Conservation (phyloP, 2,329 filamentous ascomycete genomes). For the Verticillium albo-atrum region DNA sequence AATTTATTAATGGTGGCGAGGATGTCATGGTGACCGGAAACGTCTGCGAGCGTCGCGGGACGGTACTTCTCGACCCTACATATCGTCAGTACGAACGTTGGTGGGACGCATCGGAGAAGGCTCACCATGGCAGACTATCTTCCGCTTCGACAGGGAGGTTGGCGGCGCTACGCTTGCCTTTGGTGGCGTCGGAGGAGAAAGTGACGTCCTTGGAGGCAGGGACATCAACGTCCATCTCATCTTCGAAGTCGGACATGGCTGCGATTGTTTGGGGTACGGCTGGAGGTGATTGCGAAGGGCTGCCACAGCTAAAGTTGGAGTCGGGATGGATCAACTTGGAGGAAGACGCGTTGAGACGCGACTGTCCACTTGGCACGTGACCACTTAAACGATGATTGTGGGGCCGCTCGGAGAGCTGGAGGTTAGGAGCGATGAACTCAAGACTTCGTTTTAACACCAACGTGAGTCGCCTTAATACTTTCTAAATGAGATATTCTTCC, state of each 20-base stretch:
- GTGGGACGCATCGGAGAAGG: not conserved
- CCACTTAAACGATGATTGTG: too few relatives aligned
- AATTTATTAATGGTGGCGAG: conserved; percentile 97
- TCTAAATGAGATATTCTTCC: too few relatives aligned
- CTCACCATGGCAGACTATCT: conserved; percentile 87
- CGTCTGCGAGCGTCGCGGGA: conserved; percentile 81
- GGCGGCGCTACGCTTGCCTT: conserved; percentile 88
- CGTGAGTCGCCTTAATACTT: too few relatives aligned
- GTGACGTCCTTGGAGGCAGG: conserved; percentile 43
- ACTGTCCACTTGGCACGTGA: too few relatives aligned
- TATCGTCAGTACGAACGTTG: not conserved
- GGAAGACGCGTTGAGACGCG: too few relatives aligned
- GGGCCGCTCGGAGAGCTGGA: too few relatives aligned
- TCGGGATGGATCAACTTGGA: too few relatives aligned
- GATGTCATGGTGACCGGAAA: conserved; percentile 96
- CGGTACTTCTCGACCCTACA: conserved; percentile 93
- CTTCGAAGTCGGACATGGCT: conserved; percentile 55
- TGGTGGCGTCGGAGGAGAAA: conserved; percentile 74
- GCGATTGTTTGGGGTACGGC: not conserved
- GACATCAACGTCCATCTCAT: conserved; percentile 58
- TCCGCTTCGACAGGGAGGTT: conserved; percentile 92
- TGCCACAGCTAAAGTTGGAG: too few relatives aligned
- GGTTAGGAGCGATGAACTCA: too few relatives aligned
- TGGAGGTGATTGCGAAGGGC: not conserved
- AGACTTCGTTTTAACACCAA: too few relatives aligned